Percentiles rank a stretch among this genome's conserved stretches.
These are phyloP conservation scores for Kluyveromyces aestuarii DNA, from an alignment of 805 yeast species.

Conservation along the genomic window DNA sequence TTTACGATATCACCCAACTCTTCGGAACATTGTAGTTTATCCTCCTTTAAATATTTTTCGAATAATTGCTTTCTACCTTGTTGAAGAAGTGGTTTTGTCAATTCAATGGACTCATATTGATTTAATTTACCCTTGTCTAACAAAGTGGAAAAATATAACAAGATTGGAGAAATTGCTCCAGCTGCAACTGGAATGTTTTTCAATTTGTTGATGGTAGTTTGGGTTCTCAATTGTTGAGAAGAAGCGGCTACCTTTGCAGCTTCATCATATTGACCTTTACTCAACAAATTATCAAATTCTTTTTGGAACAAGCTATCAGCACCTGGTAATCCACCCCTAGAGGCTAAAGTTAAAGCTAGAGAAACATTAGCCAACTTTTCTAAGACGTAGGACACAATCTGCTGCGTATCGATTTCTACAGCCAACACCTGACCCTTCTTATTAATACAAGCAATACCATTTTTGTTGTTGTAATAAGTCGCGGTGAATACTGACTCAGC, in stretches of 20 bases:
- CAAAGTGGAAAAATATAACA: conserved; percentile 84
- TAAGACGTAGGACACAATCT: conserved; percentile 82
- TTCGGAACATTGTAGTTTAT: conserved; percentile 89
- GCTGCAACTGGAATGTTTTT: conserved; percentile 86
- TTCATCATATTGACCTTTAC: conserved; percentile 76
- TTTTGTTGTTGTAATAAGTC: conserved; percentile 53
- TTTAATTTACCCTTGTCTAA: conserved; percentile 89
- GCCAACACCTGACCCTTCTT: conserved; percentile 92
- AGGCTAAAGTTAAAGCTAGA: conserved; percentile 78
- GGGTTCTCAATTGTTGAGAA: conserved; percentile 86
- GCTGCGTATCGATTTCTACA: conserved; percentile 77
- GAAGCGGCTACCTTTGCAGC: conserved; percentile 98
- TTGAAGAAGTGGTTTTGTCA: conserved; percentile 90
- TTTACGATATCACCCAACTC: conserved; percentile 95
- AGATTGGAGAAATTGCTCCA: conserved; percentile 88
- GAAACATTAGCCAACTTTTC: conserved; percentile 78
- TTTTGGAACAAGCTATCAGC: conserved; percentile 87
- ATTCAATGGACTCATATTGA: conserved; percentile 86
- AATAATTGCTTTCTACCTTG: conserved; percentile 89
- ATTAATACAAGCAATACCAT: conserved; percentile 89
- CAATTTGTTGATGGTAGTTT: conserved; percentile 86
- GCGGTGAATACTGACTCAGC: conserved; percentile 94
- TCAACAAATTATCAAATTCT: conserved; percentile 80
- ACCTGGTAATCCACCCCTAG: conserved; percentile 95
- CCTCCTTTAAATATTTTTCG: conserved; percentile 95